Evolutionary conservation across 208 protist genomes (phyloP).

Genomic region (Naegleria gruberi): DNA sequence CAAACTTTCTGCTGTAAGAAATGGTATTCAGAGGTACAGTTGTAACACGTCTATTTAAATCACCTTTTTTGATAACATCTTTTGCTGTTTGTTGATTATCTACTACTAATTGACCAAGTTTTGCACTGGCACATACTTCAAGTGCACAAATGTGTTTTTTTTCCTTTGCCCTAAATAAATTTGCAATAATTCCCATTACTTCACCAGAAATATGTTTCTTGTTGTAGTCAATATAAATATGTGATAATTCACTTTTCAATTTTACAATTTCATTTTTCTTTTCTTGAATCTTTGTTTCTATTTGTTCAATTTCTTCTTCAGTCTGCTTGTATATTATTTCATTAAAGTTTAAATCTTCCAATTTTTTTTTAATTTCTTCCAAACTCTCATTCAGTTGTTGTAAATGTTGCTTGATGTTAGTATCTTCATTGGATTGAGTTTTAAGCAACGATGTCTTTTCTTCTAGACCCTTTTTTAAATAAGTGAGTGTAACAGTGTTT

Average conservation of each 20-base stretch:
- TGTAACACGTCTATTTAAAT: constrained; percentile 81
- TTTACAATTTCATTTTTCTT: constrained; percentile 20
- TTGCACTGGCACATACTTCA: constrained; percentile 79
- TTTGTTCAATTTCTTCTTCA: constrained; percentile 28
- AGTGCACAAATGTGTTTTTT: constrained; percentile 63
- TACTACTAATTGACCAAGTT: constrained; percentile 88
- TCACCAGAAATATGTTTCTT: constrained; percentile 28
- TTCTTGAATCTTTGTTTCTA: background rate
- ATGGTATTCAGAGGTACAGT: constrained; percentile 97
- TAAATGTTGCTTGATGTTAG: constrained; percentile 37
- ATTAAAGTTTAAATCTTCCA: background rate
- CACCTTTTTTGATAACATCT: constrained; percentile 74
- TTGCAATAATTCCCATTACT: constrained; percentile 83
- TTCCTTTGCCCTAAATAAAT: constrained; percentile 75
- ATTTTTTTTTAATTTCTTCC: constrained; percentile 21
- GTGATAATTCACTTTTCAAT: constrained; percentile 31
- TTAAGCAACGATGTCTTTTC: constrained; percentile 55
- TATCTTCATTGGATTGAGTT: background rate
- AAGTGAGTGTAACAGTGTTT: background rate
- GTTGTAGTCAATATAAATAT: constrained; percentile 56
- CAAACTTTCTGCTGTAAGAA: background rate
- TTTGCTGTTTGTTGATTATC: constrained; percentile 78
- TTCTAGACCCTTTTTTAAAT: constrained; percentile 56
- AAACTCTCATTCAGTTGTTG: constrained; percentile 50
- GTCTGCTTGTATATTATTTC: constrained; percentile 19